These are phyloP conservation scores for Penicillium daleae DNA, from an alignment of 495 filamentous ascomycete species.

Conservation along the genomic window DNA sequence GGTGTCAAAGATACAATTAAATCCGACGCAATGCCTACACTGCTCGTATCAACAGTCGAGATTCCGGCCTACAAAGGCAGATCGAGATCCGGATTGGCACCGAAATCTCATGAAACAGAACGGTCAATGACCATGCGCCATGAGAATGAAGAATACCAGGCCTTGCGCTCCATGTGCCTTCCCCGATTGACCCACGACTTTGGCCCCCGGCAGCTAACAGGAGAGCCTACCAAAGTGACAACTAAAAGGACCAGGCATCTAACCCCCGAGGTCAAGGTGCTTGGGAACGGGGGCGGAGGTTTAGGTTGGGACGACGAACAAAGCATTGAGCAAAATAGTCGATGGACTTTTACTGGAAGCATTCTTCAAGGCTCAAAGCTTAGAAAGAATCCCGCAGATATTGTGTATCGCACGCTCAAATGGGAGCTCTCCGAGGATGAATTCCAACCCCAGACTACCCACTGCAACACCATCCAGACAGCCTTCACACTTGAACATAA, in stretches of 20 bases:
- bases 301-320: constrained; percentile 10
- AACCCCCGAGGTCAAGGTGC: constrained; percentile 10
- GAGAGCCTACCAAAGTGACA: constrained; percentile 8
- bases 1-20: neutral
- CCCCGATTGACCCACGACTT: constrained; percentile 13
- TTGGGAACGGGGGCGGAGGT: constrained; percentile 10
- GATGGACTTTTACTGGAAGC: constrained; percentile 15
- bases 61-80: too few species aligned
- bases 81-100: neutral
- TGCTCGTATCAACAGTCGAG: too few species aligned
- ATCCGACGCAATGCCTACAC: too few species aligned
- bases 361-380: constrained; percentile 2
- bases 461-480: constrained; percentile 35
- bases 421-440: constrained; percentile 37
- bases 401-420: constrained; percentile 27
- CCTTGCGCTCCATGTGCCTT: neutral
- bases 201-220: constrained; percentile 7
- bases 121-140: too few species aligned
- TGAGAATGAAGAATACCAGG: neutral
- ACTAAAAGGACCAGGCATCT: constrained; percentile 9
- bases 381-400: neutral
- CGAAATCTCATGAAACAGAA: neutral
- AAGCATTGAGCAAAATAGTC: constrained; percentile 4
- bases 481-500: constrained; percentile 40
- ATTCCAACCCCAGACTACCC: constrained; percentile 29